Base-by-base conservation (phyloP, 1,284 basidiomycete genomes). In the Sanghuangporus sanghuang region DNA sequence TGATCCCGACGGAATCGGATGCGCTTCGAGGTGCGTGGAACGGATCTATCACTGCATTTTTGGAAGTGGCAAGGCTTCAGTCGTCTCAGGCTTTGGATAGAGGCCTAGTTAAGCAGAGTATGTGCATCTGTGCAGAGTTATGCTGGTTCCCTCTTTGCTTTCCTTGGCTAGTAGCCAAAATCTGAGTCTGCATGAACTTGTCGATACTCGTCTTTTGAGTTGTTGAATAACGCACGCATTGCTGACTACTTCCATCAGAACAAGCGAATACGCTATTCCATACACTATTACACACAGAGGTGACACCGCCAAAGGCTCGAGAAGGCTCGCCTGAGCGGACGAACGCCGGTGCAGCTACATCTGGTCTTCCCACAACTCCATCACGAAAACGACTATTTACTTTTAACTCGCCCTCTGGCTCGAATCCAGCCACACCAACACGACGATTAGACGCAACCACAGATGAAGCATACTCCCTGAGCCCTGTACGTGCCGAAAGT, bases 381-480 rank as follows among this genome's bases (percentile, higher is more conserved):
- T 88, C 82, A 8, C 81, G 84, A 60, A 78, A 81, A 55, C 87
- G 88, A 27, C 77, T 91, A 35, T 89, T 91, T 71, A 75, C 80
- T n/a, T 88, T 86, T 73, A 81, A 81, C 54, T 86, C 89, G 0
- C 86, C 90, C 7, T 81, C 80, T 8, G 74, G 76, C 4, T 84
- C 84, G 14, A 83, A 84, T 64, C 81, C 85, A 21, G 76, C 77
- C 63, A 87, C 80, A 48, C 88, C 81, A 23, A 78, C 73, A 23
- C 82, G 87, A 23, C 80, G 88, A n/a, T 80, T 92, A 32, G 90
- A 92, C 71, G 81, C 83, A 3, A 83, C 88, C 1, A 85, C 85
- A 0, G 94, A 96, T 71, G 89, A 93, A 66, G 89, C 89, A 0
- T 98, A 98, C 74, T 93, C 92, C 18, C 85, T 94, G 75, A 93